These are phyloP conservation scores for Umbelopsis ramanniana DNA, from an alignment of 192 early-diverging fungal species.

Conservation along the genomic window DNA sequence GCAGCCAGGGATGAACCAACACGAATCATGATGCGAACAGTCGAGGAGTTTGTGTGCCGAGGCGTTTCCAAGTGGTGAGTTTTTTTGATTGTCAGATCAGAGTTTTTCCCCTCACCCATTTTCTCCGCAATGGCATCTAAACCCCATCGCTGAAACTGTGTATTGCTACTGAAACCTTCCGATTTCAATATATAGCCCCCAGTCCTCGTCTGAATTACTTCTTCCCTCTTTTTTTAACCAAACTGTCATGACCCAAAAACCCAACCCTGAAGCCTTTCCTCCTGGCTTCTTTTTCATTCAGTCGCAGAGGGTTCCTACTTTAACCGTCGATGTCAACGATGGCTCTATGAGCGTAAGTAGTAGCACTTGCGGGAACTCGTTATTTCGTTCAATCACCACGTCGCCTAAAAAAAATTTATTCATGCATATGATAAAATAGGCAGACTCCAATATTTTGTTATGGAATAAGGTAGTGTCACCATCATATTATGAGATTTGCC, in stretches of 20 bases:
- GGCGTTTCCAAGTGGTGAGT: too few relatives aligned
- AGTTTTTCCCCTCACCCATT: too few relatives aligned
- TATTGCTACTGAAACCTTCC: too few relatives aligned
- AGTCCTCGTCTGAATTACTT: too few relatives aligned
- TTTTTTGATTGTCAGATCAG: too few relatives aligned
- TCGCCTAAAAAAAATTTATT: neutral
- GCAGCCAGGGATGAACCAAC: neutral
- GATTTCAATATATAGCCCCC: too few relatives aligned
- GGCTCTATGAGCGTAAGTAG: neutral
- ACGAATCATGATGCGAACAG: neutral
- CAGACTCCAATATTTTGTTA: neutral
- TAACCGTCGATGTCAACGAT: neutral
- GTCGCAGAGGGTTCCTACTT: neutral
- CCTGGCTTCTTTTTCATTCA: slow-evolving; percentile 3
- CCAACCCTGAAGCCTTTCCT: neutral
- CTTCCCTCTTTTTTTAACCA: neutral
- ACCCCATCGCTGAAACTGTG: too few relatives aligned
- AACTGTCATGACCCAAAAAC: neutral
- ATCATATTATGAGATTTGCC: too few relatives aligned
- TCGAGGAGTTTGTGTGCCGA: neutral
- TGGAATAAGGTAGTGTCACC: slow-evolving; percentile 5
- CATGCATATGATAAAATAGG: neutral
- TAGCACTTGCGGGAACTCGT: too few relatives aligned
- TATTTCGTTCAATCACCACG: too few relatives aligned
- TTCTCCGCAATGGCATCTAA: too few relatives aligned